Evolutionary conservation across 2,329 filamentous ascomycete genomes (phyloP), one percentile per base, ranked within the genome.

Genomic region (Laburnicola sp.): DNA sequence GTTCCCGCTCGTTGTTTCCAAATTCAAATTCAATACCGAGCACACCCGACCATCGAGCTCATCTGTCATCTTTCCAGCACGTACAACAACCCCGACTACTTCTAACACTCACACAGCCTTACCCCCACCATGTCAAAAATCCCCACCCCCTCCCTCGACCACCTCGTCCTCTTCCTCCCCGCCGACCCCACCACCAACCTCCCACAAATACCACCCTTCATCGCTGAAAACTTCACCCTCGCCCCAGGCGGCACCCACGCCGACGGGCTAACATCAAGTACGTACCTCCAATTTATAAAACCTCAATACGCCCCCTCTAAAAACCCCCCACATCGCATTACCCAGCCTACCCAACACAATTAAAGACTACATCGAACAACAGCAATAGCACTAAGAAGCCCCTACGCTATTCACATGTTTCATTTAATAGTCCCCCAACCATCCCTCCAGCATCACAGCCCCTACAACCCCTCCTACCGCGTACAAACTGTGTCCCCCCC

Each of bases 131-230:
- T 47, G 45, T n/a, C n/a, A n/a, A n/a, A n/a, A n/a, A 7, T 36
- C 6, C 9, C 28, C 2, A 34, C 26, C 6, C 39, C 32, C 31
- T 65, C 70, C 34, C 70, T 88, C 10, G 86, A 88, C 68, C 86
- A 88, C 63, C 78, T 88, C 48, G 81, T 88, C 55, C 75, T 88
- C 47, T 78, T 88, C 2, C 71, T 88, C 3, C 81, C 85, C 0
- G 75, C 81, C 80, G 0, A 76, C 80, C 75, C 77, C 22, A 72
- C 85, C 3, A 57, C 68, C 2, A 60, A 72, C 74, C 51, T 62
- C 10, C 68, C 68, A 6, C 37, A 54, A 7, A 45, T 70, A 11
- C 65, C 67, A 11, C 10, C 82, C 2, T 83, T 83, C 4, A 70
- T 88, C 31, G 75, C 75, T 2, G 64, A 78, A 4, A 73, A 78